Evolutionary conservation across 306 rosid genomes (phyloP), one percentile per base, ranked within the genome.

Genomic region (Crataegus laevigata): DNA sequence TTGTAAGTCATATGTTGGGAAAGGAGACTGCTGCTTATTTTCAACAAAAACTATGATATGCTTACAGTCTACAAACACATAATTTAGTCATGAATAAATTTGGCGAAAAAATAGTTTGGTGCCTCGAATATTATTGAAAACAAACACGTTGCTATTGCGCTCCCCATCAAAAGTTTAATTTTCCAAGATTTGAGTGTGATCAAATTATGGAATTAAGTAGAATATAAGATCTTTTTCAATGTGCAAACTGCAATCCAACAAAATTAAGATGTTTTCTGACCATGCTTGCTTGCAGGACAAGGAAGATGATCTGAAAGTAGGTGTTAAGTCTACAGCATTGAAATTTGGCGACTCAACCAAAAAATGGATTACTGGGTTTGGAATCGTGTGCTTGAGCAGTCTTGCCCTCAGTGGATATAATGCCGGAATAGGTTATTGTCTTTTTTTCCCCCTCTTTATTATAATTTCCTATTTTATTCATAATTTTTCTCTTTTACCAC

Each of bases 311-410:
- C 72, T 88, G 81, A 94, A 87, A 84, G 96, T 94, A 64, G 98
- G 96, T 80, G 91, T 91, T 82, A 91, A 90, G 82, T 94, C 97
- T 77, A 94, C 96, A 25, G 98, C 98, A 81, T 83, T 94, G 83
- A 90, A 85, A 79, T 94, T 94, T 79, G 97, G 97, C 66, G 96
- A 87, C 83, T 91, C 74, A 11, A 90, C 96, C 0, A 91, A 94
- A 85, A 78, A 84, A 78, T 91, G 98, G 97, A 81, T 87, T 79
- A 55, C 88, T 36, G 93, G 87, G 80, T 94, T 94, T 80, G 96
- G 96, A 74, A 60, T 86, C 71, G 90, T 91, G 68, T 86, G 96
- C 87, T 78, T 89, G 43, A 70, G 96, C 40, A 64, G 85, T 84
- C 96, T 94, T 84, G 90, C 87, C 70, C 84, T 94, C 61, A 77